These are phyloP conservation scores for Cicer bijugum DNA, from an alignment of 306 rosid species.

Conservation along the genomic window DNA sequence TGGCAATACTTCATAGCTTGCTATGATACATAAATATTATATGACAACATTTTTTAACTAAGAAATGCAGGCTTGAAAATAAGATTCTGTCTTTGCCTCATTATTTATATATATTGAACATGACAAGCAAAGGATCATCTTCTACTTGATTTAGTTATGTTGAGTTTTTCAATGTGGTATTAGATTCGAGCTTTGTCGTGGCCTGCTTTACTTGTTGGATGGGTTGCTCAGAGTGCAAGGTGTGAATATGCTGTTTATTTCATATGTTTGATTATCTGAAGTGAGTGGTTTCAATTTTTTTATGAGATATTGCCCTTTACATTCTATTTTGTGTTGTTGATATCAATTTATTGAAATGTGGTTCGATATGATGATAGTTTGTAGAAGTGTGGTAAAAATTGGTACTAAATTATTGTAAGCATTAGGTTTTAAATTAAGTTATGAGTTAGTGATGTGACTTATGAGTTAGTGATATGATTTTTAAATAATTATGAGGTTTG, in stretches of 20 bases:
- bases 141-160: slow-evolving; percentile 34
- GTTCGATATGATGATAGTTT: slow-evolving; percentile 13
- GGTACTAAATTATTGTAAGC: neutral
- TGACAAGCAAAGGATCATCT: slow-evolving; percentile 30
- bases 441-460: too few species aligned
- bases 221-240: slow-evolving; percentile 73
- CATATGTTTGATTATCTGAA: neutral
- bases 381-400: too few species aligned
- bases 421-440: neutral
- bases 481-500: too few species aligned
- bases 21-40: neutral
- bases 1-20: too few species aligned
- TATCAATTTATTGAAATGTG: neutral
- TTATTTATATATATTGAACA: slow-evolving; percentile 18
- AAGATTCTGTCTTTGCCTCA: neutral
- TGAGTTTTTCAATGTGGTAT: slow-evolving; percentile 24
- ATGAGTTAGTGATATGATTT: too few species aligned
- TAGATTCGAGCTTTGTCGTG: slow-evolving; percentile 69
- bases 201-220: slow-evolving; percentile 65
- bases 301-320: slow-evolving; percentile 7
- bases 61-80: slow-evolving; percentile 32
- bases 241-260: slow-evolving; percentile 38
- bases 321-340: slow-evolving; percentile 11
- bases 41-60: neutral
- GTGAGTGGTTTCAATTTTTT: neutral